A percentile compares a stretch with the other conserved stretches of the same genome.
Evolutionary conservation across 2,329 filamentous ascomycete genomes (phyloP).

Genomic region (Stachybotrys elegans): DNA sequence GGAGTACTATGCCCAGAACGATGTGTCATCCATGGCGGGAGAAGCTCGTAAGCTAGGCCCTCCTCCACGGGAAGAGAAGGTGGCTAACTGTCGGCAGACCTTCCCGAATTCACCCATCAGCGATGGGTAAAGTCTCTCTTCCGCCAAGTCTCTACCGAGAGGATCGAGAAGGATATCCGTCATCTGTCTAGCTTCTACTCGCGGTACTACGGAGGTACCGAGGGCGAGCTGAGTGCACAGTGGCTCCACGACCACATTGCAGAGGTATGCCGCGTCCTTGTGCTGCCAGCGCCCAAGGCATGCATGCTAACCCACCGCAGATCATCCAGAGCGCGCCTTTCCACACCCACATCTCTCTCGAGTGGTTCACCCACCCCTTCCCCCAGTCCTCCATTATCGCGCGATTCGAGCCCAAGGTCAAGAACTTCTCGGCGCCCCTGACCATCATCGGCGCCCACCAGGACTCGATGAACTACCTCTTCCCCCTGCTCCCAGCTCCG

Average conservation of each 20-base stretch:
- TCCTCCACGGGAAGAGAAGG: no score
- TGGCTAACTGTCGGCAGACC: constrained; percentile 14
- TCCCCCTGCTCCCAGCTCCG: constrained; percentile 64
- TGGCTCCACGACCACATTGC: constrained; percentile 32
- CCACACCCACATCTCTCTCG: constrained; percentile 31
- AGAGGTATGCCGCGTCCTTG: no score
- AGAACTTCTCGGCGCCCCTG: constrained; percentile 24
- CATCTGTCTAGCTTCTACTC: constrained; percentile 58
- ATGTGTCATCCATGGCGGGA: constrained; percentile 14
- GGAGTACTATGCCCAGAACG: constrained; percentile 35
- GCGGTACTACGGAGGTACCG: constrained; percentile 43
- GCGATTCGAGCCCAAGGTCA: constrained; percentile 45
- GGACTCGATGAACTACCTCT: constrained; percentile 68
- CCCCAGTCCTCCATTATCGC: constrained; percentile 68
- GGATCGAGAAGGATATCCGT: constrained; percentile 61
- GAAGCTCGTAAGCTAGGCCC: constrained; percentile 19
- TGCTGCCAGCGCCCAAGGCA: no score
- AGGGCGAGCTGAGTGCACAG: constrained; percentile 24
- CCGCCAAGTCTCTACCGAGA: constrained; percentile 52
- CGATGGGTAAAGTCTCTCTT: constrained; percentile 51
- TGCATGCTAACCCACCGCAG: no score
- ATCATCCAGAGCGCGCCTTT: constrained; percentile 28
- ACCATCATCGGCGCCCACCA: constrained; percentile 65
- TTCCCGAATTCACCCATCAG: constrained; percentile 40
- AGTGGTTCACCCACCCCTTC: constrained; percentile 61